phyloP scores from a whole-genome alignment of 75 land plant genomes.

The Pinus tabuliformis region DNA sequence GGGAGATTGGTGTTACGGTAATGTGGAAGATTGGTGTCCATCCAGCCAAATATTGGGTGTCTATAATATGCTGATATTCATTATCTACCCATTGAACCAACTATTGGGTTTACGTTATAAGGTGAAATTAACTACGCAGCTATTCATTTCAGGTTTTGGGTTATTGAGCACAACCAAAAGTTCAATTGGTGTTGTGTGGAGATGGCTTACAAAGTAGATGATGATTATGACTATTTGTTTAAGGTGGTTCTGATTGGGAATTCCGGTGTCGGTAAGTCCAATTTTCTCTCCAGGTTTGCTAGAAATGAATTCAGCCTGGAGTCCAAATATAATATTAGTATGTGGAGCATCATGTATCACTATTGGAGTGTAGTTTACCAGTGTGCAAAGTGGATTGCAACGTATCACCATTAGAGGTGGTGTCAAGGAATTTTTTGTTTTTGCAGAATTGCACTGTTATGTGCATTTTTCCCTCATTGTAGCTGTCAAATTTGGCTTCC shows the following conservation, averaged over 20 bases:
- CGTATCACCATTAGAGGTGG: too few relatives aligned
- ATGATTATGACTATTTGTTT: constrained; percentile 27
- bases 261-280: constrained; percentile 36
- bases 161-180: background rate
- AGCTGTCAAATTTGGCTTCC: too few relatives aligned
- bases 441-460: too few relatives aligned
- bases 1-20: too few relatives aligned
- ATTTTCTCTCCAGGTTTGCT: constrained; percentile 18
- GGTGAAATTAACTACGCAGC: background rate
- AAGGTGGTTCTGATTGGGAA: constrained; percentile 40
- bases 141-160: background rate
- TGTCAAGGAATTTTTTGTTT: too few relatives aligned
- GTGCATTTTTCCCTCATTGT: too few relatives aligned
- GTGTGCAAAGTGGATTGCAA: too few relatives aligned
- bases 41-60: too few relatives aligned
- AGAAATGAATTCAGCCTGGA: constrained; percentile 27
- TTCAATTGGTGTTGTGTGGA: background rate
- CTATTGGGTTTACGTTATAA: background rate
- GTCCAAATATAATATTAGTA: constrained; percentile 34
- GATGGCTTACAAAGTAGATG: background rate
- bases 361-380: too few relatives aligned
- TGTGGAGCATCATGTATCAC: too few relatives aligned
- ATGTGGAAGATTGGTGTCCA: too few relatives aligned
- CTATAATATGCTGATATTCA: too few relatives aligned
- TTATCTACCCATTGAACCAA: background rate